Base-by-base conservation (phyloP, 139 green algal species). In the Spirogloea muscicola region DNA sequence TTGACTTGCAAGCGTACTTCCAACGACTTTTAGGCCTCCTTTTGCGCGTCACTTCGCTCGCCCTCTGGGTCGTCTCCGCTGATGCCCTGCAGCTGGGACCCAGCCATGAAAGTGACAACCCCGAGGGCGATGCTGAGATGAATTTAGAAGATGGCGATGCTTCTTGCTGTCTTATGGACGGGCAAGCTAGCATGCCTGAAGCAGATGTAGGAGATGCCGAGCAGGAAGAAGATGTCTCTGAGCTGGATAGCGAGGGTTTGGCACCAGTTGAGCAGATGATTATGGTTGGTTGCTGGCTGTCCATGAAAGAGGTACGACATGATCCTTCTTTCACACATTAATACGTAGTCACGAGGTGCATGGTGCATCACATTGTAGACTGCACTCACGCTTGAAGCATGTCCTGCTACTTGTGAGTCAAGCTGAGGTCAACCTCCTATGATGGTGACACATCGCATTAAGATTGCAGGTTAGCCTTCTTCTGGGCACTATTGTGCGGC, bases 261-360 rank as follows among this genome's bases (percentile, higher is more conserved):
- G 72, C 72, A 29, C 72, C 72, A 0, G 31, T 43, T 42, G 67
- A 81, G 42, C 88, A 94, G 84, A 84, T 89, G 4, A 60, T 90
- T 13, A 78, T 77, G 13, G 92, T 87, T 0, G 90, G 78, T 3
- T 93, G 88, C 76, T 97, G 92, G 92, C 88, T 91, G 3, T 92
- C 78, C 1, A 77, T 90, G 51, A 96, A 96, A 80, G 92, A 96
- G 84, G 76, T 86, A n/a, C 33, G 7, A 62, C 21, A 55, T 21
- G 21, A 21, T 31, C 46, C 21, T 18, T 69, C 46, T 31, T 31
- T 21, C 46, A 21, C 21, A 55, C n/a, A n/a, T n/a, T n/a, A n/a
- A n/a, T n/a, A n/a, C n/a, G 21, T 55, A 55, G 21, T 21, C 46
- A 31, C 46, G 21, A 55, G 21, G 21, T 55, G 21, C 46, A 21